Evolutionary conservation across 768 basidiomycete genomes (phyloP).

Genomic region (Kwoniella sp.): DNA sequence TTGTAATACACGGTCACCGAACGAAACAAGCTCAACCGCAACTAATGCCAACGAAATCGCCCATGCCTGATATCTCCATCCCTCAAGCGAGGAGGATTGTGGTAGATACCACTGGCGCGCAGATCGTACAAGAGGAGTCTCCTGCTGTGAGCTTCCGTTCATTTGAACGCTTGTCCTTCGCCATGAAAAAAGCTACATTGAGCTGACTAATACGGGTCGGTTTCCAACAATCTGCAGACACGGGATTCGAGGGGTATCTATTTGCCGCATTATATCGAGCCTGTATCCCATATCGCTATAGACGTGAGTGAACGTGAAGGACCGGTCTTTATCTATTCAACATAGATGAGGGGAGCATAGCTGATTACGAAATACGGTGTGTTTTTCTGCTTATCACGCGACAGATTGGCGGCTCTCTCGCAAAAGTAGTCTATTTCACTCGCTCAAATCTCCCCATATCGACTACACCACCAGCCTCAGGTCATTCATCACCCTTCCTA

Average conservation of each 20-base stretch:
- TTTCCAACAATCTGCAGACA: constrained; percentile 27
- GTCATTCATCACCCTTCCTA: constrained; percentile 38
- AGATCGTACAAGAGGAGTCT: constrained; percentile 91
- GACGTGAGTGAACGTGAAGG: constrained; percentile 67
- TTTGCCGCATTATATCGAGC: constrained; percentile 95
- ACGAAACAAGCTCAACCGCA: too few relatives aligned
- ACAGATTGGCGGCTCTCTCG: constrained; percentile 93
- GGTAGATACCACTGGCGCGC: constrained; percentile 90
- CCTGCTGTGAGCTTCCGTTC: constrained; percentile 81
- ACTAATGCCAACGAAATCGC: constrained; percentile 11
- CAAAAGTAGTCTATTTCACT: constrained; percentile 98
- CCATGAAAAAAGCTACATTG: background rate
- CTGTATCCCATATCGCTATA: constrained; percentile 94
- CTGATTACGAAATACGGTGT: too few relatives aligned
- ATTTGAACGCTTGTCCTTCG: constrained; percentile 26
- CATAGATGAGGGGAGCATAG: too few relatives aligned
- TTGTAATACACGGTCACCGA: too few relatives aligned
- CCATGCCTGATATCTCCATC: constrained; percentile 58
- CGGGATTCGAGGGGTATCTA: constrained; percentile 94
- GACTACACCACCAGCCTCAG: constrained; percentile 35
- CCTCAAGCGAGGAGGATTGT: constrained; percentile 85
- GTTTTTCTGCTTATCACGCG: constrained; percentile 30
- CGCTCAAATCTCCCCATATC: constrained; percentile 65
- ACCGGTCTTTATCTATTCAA: background rate
- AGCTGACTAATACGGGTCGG: constrained; percentile 9